phyloP scores from a whole-genome alignment of 2,329 filamentous ascomycete species.

The Teratosphaeriaceae sp. region DNA sequence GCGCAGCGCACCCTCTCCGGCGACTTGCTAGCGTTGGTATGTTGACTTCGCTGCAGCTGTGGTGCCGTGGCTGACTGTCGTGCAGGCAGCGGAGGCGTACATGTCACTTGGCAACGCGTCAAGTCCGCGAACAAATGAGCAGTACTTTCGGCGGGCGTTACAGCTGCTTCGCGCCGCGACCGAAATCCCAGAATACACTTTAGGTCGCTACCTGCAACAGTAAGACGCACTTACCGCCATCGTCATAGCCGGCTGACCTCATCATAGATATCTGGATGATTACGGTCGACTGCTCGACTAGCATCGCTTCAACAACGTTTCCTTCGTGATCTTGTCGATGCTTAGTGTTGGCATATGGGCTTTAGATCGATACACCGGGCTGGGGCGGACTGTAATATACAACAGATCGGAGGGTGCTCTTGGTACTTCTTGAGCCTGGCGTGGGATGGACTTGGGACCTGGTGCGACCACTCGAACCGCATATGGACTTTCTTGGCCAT shows the following conservation, averaged over 20 bases:
- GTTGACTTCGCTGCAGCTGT: constrained; percentile 12
- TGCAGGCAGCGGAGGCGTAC: constrained; percentile 45
- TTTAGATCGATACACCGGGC: too few relatives aligned
- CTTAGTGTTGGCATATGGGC: too few relatives aligned
- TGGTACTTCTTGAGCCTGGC: too few relatives aligned
- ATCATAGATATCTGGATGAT: constrained; percentile 39
- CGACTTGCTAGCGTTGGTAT: constrained; percentile 39
- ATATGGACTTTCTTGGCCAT: too few relatives aligned
- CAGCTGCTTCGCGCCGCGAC: constrained; percentile 39
- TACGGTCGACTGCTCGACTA: constrained; percentile 32
- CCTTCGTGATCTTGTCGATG: too few relatives aligned
- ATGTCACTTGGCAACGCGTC: constrained; percentile 49
- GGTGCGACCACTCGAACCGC: too few relatives aligned
- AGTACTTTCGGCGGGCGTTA: constrained; percentile 42
- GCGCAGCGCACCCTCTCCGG: constrained; percentile 34
- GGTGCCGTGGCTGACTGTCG: constrained; percentile 1
- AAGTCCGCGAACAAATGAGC: constrained; percentile 36
- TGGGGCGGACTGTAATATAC: too few relatives aligned
- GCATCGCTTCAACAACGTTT: too few relatives aligned
- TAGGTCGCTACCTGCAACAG: constrained; percentile 42
- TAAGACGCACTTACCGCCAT: constrained; percentile 22
- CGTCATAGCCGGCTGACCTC: background rate
- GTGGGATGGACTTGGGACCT: too few relatives aligned
- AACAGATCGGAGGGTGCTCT: too few relatives aligned
- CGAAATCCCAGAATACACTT: constrained; percentile 35